Percentiles rank a stretch among this genome's conserved stretches.
Conservation (phyloP, 441 rosid genomes). For the Eutrema salsugineum region DNA sequence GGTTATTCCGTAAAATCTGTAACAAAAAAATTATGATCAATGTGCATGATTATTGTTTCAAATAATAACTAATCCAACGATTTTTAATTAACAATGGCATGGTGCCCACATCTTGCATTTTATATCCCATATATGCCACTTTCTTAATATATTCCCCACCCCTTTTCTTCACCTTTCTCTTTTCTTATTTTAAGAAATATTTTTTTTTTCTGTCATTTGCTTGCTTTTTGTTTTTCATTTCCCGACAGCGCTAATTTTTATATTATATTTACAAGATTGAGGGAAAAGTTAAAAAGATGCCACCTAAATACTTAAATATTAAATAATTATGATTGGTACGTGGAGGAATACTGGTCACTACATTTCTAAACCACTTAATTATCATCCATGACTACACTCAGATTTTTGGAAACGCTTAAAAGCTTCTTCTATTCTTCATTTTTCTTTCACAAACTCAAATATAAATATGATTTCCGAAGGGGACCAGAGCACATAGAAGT, state of each 20-base stretch:
- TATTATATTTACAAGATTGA: constrained; percentile 19
- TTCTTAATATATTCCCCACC: neutral
- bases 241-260: constrained; percentile 19
- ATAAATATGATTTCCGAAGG: neutral
- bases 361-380: neutral
- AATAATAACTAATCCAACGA: neutral
- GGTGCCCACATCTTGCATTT: constrained; percentile 1
- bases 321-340: constrained; percentile 18
- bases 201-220: constrained; percentile 5
- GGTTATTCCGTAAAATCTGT: neutral
- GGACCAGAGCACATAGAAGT: neutral
- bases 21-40: neutral
- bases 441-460: neutral
- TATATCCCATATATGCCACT: constrained; percentile 1
- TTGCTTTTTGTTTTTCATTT: constrained; percentile 34
- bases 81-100: neutral
- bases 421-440: neutral
- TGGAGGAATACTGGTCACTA: constrained; percentile 15
- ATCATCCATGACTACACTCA: neutral
- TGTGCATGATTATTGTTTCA: neutral
- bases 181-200: constrained; percentile 19
- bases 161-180: constrained; percentile 12
- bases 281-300: constrained; percentile 23
- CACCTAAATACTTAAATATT: constrained; percentile 12
- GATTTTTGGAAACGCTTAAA: neutral